Percentiles rank a stretch among this genome's conserved stretches.
These are phyloP conservation scores for Eucalyptus viminalis DNA, from an alignment of 345 rosid genomes.

Conservation along the genomic window DNA sequence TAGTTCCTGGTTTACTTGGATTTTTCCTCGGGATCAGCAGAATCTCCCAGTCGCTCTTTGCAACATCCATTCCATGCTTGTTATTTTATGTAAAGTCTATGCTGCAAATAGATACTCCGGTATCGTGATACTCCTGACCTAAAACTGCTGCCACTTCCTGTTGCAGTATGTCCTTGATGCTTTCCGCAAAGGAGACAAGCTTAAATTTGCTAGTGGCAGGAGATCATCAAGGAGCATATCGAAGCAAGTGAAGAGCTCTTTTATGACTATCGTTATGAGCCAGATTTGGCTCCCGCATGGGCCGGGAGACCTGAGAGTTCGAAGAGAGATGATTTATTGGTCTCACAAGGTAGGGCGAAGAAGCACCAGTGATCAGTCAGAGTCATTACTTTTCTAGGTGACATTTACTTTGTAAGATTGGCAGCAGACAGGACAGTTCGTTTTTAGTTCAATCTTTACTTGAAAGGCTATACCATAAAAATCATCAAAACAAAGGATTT, in stretches of 20 bases:
- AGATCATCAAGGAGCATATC: slow-evolving; percentile 87
- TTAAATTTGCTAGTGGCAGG: slow-evolving; percentile 97
- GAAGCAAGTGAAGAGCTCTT: slow-evolving; percentile 94
- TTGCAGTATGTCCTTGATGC: slow-evolving; percentile 90
- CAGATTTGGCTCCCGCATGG: slow-evolving; percentile 96
- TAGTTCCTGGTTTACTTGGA: background rate
- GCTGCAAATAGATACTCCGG: background rate
- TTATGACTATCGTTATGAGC: slow-evolving; percentile 90
- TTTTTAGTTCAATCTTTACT: background rate
- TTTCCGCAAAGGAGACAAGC: slow-evolving; percentile 94
- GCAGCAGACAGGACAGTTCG: background rate
- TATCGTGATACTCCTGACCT: background rate
- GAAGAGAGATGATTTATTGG: slow-evolving; percentile 57
- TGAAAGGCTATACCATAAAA: background rate
- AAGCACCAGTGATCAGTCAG: slow-evolving; percentile 59
- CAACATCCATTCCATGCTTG: background rate
- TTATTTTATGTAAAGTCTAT: background rate
- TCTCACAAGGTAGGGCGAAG: slow-evolving; percentile 84
- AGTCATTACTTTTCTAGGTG: background rate
- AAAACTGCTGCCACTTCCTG: background rate
- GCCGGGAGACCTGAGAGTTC: slow-evolving; percentile 92
- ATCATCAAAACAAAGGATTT: background rate
- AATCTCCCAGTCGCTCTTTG: background rate
- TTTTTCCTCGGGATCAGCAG: background rate
- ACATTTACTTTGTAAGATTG: background rate